Conservation (phyloP, 306 rosid species). For the Cotoneaster glaucophyllus region DNA sequence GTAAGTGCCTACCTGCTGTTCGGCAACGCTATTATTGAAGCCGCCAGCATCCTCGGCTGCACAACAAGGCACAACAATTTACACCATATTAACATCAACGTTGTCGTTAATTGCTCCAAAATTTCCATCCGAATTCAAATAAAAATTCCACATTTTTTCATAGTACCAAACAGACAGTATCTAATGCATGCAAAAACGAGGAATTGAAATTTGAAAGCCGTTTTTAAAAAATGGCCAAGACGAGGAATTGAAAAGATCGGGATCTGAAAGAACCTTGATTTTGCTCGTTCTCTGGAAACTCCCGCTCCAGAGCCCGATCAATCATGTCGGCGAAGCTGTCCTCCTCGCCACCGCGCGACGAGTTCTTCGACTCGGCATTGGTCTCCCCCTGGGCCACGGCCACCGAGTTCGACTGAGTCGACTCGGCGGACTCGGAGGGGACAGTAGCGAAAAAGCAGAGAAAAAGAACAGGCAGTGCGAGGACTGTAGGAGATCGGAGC, state of each 20-base stretch:
- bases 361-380: slow-evolving; percentile 56
- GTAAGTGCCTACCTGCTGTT: slow-evolving; percentile 61
- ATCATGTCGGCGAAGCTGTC: slow-evolving; percentile 80
- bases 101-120: background rate
- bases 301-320: slow-evolving; percentile 87
- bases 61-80: slow-evolving; percentile 15
- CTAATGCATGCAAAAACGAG: background rate
- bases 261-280: slow-evolving; percentile 61
- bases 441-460: slow-evolving; percentile 14
- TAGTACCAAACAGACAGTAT: background rate
- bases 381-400: slow-evolving; percentile 12
- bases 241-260: slow-evolving; percentile 19
- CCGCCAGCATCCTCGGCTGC: slow-evolving; percentile 72
- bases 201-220: background rate
- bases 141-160: slow-evolving; percentile 8
- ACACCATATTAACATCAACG: background rate
- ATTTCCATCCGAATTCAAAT: background rate
- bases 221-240: background rate
- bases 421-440: slow-evolving; percentile 18
- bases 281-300: slow-evolving; percentile 85
- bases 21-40: slow-evolving; percentile 83
- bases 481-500: slow-evolving; percentile 37
- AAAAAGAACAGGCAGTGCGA: slow-evolving; percentile 29
- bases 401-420: slow-evolving; percentile 22
- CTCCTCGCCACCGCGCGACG: slow-evolving; percentile 54